Base-by-base conservation (phyloP, 805 yeast genomes). In the Metschnikowia cubensis region DNA sequence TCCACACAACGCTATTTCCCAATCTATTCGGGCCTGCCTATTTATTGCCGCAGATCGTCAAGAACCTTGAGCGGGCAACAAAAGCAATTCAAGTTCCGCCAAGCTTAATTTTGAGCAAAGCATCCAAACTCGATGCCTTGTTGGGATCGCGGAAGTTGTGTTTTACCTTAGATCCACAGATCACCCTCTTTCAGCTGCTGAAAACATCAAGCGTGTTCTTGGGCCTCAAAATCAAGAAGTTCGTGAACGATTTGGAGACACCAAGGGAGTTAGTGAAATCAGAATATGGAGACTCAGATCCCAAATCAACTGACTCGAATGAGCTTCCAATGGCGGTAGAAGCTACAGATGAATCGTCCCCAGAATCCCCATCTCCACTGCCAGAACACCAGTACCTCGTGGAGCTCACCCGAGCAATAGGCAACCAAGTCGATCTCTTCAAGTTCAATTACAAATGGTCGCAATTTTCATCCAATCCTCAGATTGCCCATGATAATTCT, bases 1-100 rank as follows among this genome's bases (percentile, higher is more conserved):
- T 55, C 25, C 66, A 62, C 36, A 49, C 62, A 17, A 51, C 59
- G 5, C 21, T 61, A 6, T 53, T 48, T 34, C 57, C 62, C 17
- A 62, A 62, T 18, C 35, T 38, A 34, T 35, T 14, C 20, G 41
- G 20, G 18, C 53, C 47, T 13, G 8, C 14, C 5, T 41, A 47
- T 21, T 36, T 41, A 20, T 15, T 44, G 21, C 35, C 17, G 15
- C 48, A 37, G 34, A 18, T 50, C 17, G 15, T 18, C 6, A 34
- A 22, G 10, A 49, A 45, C 31, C 3, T 51, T 8, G 41, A 33
- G 25, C 41, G 57, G 18, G 50, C 51, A 6, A 39, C 45, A 18
- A 45, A 22, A 33, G 14, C 13, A 6, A n/a, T 51, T 4, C 33
- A 20, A 4, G 34, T 47, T 1, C 56, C 56, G 3, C 29, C 41